These are phyloP conservation scores for Epicoccum sorghinum DNA, from an alignment of 2,329 filamentous ascomycete species.

Conservation along the genomic window DNA sequence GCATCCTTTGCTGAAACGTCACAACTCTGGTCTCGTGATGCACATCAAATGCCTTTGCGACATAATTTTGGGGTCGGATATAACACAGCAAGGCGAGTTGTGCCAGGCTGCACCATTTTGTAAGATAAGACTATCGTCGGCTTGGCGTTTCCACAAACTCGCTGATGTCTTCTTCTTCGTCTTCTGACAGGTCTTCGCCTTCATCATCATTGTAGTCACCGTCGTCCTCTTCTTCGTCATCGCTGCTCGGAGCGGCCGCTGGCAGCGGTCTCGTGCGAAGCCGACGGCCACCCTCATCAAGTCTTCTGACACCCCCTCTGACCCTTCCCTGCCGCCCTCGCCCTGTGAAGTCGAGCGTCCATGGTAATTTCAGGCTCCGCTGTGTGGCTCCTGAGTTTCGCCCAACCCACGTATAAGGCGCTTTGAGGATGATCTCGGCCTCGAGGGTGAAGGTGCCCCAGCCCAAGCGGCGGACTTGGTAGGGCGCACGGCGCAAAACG, in stretches of 20 bases:
- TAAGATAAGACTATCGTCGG: constrained; percentile 6
- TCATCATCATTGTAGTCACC: constrained; percentile 25
- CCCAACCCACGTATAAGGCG: constrained; percentile 53
- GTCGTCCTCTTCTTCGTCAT: constrained; percentile 24
- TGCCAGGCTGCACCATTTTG: not conserved
- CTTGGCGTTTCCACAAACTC: constrained; percentile 23
- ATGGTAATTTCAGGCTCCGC: constrained; percentile 47
- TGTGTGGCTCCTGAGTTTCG: constrained; percentile 45
- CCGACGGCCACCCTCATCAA: constrained; percentile 24
- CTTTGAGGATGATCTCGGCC: constrained; percentile 50
- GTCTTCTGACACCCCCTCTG: constrained; percentile 48
- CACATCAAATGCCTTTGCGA: not conserved
- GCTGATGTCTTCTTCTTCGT: constrained; percentile 23
- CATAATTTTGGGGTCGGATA: no score
- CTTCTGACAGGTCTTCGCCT: constrained; percentile 10
- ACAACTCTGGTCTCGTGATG: not conserved
- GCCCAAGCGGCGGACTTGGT: constrained; percentile 48
- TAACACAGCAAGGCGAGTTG: not conserved
- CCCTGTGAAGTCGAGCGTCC: constrained; percentile 51
- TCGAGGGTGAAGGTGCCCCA: constrained; percentile 53
- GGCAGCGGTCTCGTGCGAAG: constrained; percentile 16
- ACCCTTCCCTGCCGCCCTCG: constrained; percentile 50
- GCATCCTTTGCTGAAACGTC: not conserved
- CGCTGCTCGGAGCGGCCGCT: constrained; percentile 6
- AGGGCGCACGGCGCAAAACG: constrained; percentile 46